A percentile compares a stretch with the other conserved stretches of the same genome.
phyloP scores from a whole-genome alignment of 257 asterid species.

The Gentiana straminea region DNA sequence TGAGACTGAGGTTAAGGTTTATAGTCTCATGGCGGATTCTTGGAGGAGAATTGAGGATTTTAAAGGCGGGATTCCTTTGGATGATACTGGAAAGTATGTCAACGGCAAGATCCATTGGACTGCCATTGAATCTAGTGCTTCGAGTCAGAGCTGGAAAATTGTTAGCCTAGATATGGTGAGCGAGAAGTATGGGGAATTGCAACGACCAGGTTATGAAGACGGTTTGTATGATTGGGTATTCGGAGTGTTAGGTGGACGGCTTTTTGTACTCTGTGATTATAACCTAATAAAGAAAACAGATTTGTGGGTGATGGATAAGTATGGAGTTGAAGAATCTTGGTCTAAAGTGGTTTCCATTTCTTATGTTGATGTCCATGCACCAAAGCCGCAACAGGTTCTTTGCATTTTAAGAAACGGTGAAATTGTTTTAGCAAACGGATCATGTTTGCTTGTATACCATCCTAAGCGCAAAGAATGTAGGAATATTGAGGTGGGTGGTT shows the following conservation, averaged over 20 bases:
- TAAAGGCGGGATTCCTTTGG: slow-evolving; percentile 17
- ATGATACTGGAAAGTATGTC: slow-evolving; percentile 23
- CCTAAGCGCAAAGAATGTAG: slow-evolving; percentile 18
- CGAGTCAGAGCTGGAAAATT: slow-evolving; percentile 24
- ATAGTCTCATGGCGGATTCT: slow-evolving; percentile 32
- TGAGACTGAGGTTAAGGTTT: slow-evolving; percentile 28
- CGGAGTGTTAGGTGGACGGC: slow-evolving; percentile 24
- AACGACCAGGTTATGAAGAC: slow-evolving; percentile 21
- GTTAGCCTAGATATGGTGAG: slow-evolving; percentile 33
- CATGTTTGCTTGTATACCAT: slow-evolving; percentile 23
- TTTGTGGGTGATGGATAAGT: slow-evolving; percentile 42
- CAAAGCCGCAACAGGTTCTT: slow-evolving; percentile 13
- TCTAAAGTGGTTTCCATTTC: slow-evolving; percentile 30
- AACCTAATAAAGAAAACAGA: slow-evolving; percentile 11
- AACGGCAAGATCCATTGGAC: slow-evolving; percentile 56
- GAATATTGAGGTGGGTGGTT: slow-evolving; percentile 16
- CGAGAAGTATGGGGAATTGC: slow-evolving; percentile 29
- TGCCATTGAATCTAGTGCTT: neutral
- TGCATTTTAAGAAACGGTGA: slow-evolving; percentile 27
- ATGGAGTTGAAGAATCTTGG: slow-evolving; percentile 29
- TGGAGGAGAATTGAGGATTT: slow-evolving; percentile 36
- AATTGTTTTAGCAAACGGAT: slow-evolving; percentile 27
- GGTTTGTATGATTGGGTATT: slow-evolving; percentile 11
- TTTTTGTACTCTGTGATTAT: slow-evolving; percentile 30
- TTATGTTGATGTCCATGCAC: slow-evolving; percentile 20